phyloP scores from a whole-genome alignment of 2,329 filamentous ascomycete species.

The Penicillium sp. region DNA sequence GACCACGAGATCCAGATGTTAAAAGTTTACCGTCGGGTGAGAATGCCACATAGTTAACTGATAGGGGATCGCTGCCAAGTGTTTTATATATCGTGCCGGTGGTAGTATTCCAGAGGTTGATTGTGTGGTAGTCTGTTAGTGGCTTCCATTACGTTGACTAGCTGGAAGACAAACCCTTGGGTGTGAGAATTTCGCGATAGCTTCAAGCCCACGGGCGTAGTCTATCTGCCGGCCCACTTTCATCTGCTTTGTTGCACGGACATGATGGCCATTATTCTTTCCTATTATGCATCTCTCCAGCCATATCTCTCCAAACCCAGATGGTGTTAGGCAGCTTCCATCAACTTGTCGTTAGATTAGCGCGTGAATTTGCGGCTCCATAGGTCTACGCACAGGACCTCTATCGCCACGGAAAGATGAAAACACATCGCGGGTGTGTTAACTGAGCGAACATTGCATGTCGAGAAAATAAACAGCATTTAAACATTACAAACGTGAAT shows the following conservation, averaged over 20 bases:
- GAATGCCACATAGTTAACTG: no score
- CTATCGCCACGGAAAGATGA: background rate
- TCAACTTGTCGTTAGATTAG: background rate
- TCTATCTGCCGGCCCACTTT: background rate
- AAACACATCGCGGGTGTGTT: background rate
- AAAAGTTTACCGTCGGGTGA: no score
- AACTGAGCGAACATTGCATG: background rate
- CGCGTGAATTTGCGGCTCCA: no score
- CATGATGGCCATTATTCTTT: background rate
- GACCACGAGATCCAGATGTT: no score
- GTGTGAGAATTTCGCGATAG: background rate
- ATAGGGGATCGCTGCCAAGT: no score
- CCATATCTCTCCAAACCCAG: background rate
- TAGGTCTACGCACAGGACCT: background rate
- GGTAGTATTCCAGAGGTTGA: no score
- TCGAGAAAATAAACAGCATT: background rate
- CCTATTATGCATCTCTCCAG: background rate
- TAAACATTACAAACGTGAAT: slow-evolving; percentile 2
- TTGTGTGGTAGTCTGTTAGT: no score
- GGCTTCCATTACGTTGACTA: background rate
- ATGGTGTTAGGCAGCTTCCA: background rate
- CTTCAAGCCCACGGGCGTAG: background rate
- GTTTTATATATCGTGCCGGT: no score
- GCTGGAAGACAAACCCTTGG: background rate
- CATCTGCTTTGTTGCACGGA: background rate